Base-by-base conservation (phyloP, 2,329 filamentous ascomycete species). In the Penicillium sp. region DNA sequence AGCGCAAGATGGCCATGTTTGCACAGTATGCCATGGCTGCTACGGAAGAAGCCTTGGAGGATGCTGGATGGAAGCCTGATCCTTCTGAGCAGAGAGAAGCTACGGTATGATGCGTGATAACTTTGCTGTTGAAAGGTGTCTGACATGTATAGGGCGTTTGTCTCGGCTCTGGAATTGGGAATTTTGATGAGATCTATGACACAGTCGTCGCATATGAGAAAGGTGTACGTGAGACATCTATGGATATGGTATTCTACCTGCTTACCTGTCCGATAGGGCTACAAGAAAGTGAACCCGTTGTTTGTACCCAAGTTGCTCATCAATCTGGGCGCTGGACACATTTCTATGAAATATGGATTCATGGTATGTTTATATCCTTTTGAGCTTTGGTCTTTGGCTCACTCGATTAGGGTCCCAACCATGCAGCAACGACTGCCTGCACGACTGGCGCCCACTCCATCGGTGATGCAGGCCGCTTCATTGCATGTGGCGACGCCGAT, bases 381-480 rank as follows among this genome's bases (percentile, higher is more conserved):
- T 27, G 24, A 15, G 9, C n/a, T 2, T 8, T 20, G 23, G 8
- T 15, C 23, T 8, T 15, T 50, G 28, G 45, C 25, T 37, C 25
- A 37, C 33, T 42, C 4, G 15, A 24, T 12, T 75, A 88, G 69
- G 93, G 93, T 0, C 93, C 93, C 4, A 96, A 95, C 65, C 93
- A 96, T 70, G 83, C 92, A 1, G 89, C 83, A 33, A 95, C 92
- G 0, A 98, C 93, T 10, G 93, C 93, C 50, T 98, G 93, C 68
- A 97, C 93, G 0, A 98, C 93, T 0, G 93, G 93, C 9, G 89
- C 92, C 1, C 93, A 98, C 72, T 90, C 91, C 1, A 85, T 98
- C 43, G 93, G 92, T 15, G 93, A 98, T 68, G 93, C 93, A 5
- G 85, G 88, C n/a, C 83, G 92, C 15, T 89, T 96, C 66, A 92